Evolutionary conservation across 106 monocot genomes (phyloP).

Genomic region (Platanthera guangdongensis): DNA sequence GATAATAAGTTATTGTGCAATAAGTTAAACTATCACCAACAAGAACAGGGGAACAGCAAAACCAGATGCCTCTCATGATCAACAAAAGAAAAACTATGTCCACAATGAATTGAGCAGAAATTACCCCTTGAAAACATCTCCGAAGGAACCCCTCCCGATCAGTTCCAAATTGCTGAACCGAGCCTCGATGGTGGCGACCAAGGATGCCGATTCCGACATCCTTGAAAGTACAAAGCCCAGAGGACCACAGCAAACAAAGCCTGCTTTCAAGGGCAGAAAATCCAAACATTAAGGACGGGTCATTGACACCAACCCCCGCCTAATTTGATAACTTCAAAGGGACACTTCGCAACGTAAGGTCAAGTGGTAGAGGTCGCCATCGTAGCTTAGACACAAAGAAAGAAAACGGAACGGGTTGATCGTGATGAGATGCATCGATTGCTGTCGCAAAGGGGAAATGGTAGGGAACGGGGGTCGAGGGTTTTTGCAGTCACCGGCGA

Average conservation of each 20-base stretch:
- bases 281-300: not conserved
- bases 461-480: not conserved
- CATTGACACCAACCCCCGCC: not conserved
- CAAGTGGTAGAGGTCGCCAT: not conserved
- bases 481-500: conserved; percentile 3
- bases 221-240: not conserved
- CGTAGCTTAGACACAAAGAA: conserved; percentile 9
- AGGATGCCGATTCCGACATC: conserved; percentile 42
- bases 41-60: not conserved
- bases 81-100: not conserved
- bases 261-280: not conserved
- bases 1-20: too few species aligned
- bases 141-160: conserved; percentile 53
- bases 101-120: not conserved
- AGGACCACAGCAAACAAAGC: not conserved
- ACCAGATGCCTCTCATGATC: not conserved
- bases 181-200: conserved; percentile 32
- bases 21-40: not conserved
- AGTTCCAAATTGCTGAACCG: conserved; percentile 42
- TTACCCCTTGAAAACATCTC: conserved; percentile 62
- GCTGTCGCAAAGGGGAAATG: not conserved
- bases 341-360: not conserved
- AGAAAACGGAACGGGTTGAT: not conserved
- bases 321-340: not conserved
- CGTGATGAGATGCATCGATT: not conserved